Evolutionary conservation across 2,329 filamentous ascomycete genomes (phyloP).

Genomic region (Fusarium tupiense): DNA sequence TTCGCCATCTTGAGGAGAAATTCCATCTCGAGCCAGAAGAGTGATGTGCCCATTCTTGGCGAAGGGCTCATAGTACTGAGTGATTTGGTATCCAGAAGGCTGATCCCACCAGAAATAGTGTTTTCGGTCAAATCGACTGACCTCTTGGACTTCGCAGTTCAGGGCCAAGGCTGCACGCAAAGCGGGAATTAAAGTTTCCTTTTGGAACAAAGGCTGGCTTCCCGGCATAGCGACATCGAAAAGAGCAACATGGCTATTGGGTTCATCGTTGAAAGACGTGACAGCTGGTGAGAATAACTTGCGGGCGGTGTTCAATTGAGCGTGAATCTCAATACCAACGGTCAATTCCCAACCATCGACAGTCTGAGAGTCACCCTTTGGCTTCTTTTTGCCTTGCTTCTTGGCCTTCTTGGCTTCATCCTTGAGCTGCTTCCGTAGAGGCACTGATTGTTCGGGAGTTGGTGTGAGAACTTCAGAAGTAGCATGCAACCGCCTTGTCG

Average conservation of each 20-base stretch:
- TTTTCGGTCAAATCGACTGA: conserved; percentile 92
- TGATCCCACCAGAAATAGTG: conserved; percentile 99
- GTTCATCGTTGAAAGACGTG: conserved; percentile 71
- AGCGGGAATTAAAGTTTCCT: conserved; percentile 85
- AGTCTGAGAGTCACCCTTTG: conserved; percentile 59
- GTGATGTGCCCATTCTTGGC: conserved; percentile 76
- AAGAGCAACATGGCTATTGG: conserved; percentile 87
- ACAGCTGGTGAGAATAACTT: conserved; percentile 88
- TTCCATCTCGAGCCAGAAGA: conserved; percentile 79
- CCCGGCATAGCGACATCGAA: conserved; percentile 94
- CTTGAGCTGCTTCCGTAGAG: conserved; percentile 77
- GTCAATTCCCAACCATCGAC: conserved; percentile 87
- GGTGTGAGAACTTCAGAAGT: conserved; percentile 39
- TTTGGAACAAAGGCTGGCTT: conserved; percentile 87
- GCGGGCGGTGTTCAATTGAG: conserved; percentile 86
- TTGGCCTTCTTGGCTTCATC: conserved; percentile 77
- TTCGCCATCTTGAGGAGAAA: conserved; percentile 77
- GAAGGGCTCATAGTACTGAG: conserved; percentile 86
- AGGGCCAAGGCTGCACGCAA: conserved; percentile 87
- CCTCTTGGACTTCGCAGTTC: conserved; percentile 78
- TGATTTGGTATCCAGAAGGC: conserved; percentile 95
- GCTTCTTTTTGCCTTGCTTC: conserved; percentile 64
- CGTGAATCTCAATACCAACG: conserved; percentile 96
- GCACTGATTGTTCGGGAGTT: conserved; percentile 48
- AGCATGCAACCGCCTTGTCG: conserved; percentile 46